A percentile compares a stretch with the other conserved stretches of the same genome.
Evolutionary conservation across 805 yeast species (phyloP).

Genomic region (Candida golubevii): DNA sequence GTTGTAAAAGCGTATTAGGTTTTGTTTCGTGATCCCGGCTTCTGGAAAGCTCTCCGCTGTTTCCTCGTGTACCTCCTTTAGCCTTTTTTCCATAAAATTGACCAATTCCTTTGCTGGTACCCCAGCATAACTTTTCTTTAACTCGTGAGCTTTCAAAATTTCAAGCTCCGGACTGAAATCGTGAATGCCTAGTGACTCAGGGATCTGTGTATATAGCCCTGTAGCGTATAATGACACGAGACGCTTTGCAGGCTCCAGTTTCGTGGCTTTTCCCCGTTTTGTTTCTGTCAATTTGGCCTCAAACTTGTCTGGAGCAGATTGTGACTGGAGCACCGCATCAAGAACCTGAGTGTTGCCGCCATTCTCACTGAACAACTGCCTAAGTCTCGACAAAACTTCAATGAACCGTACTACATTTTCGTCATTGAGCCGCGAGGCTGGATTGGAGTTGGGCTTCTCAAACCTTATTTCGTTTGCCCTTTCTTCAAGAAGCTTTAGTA

Average conservation of each 20-base stretch:
- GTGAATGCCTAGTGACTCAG: conserved; percentile 12
- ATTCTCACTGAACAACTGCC: conserved; percentile 11
- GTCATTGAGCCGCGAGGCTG: conserved; percentile 8
- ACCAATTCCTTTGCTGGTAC: conserved; percentile 8
- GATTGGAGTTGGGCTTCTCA: conserved; percentile 4
- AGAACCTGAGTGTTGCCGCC: conserved; percentile 17
- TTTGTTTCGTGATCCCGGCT: conserved; percentile 1
- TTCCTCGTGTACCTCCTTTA: conserved; percentile 2
- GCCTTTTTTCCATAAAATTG: conserved; percentile 1
- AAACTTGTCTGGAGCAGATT: conserved; percentile 8
- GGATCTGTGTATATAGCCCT: conserved; percentile 13
- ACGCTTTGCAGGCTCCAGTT: not conserved
- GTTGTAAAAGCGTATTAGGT: conserved; percentile 2
- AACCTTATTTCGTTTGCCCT: conserved; percentile 12
- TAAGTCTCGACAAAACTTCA: conserved; percentile 11
- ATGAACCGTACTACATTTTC: conserved; percentile 11
- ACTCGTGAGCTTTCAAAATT: conserved; percentile 5
- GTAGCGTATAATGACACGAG: not conserved
- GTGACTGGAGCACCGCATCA: conserved; percentile 16
- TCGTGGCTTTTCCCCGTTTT: conserved; percentile 1
- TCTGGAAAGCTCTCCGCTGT: not conserved
- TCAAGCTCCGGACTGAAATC: conserved; percentile 8
- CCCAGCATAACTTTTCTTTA: conserved; percentile 3
- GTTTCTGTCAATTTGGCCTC: conserved; percentile 12
- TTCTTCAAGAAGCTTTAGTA: conserved; percentile 8